Evolutionary conservation across 305 asterid species (phyloP), one percentile per base, ranked within the genome.

Genomic region (Solanum aculeatissimum): DNA sequence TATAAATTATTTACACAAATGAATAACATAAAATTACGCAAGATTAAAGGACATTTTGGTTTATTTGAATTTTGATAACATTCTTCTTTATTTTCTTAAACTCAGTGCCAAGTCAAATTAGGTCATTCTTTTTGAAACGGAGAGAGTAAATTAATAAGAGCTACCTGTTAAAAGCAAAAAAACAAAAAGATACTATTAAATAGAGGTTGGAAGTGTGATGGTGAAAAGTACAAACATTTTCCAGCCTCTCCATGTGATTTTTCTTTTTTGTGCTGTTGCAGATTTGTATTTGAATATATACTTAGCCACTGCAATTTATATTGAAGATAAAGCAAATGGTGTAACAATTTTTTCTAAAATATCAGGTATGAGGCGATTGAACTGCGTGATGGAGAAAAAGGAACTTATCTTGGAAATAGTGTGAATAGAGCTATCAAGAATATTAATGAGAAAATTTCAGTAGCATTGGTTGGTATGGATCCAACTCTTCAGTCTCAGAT

Each of bases 401-500:
- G 98, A 86, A 91, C 89, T 42, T 97, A 94, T 93, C 98, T 95
- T 77, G 98, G 99, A 85, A 95, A 97, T 91, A 92, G 98, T 84
- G 99, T 97, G 83, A 94, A 83, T 86, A 94, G 93, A 90, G 99
- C 98, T 86, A 97, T 97, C 87, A 91, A 91, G 86, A 95, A 95
- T 89, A 90, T 97, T 82, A 97, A 97, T 90, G 98, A 94, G 85
- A 94, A 97, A 92, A 97, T 97, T 89, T 93, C 98, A 54, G 97
- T 94, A 89, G 99, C 98, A 86, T 90, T 97, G 90, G 85, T 95
- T 85, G 99, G 99, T 82, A 97, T 97, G 99, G 99, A 97, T 92
- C 98, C 98, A 84, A 92, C 97, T 85, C 98, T 95, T 88, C 99
- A 97, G 93, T 86, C 88, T 87, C 99, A 97, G 90, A 95, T 97